Evolutionary conservation across 495 filamentous ascomycete genomes (phyloP).

Genomic region (Hypoxylon cercidicola): DNA sequence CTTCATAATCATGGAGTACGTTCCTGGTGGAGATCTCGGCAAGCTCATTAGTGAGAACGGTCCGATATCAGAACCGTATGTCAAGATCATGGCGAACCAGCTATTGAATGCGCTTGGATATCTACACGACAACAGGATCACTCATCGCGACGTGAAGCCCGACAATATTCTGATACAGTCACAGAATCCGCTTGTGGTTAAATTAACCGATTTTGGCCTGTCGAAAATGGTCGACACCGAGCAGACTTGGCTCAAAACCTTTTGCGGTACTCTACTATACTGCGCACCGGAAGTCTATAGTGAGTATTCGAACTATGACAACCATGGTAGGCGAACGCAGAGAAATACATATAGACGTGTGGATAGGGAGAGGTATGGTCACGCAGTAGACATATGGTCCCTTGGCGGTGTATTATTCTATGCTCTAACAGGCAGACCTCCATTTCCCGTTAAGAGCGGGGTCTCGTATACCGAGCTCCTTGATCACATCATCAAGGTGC

Average conservation of each 20-base stretch:
- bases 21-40: constrained; percentile 86
- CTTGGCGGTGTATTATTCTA: constrained; percentile 90
- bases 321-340: constrained; percentile 54
- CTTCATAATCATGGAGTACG: constrained; percentile 93
- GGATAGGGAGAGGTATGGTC: constrained; percentile 73
- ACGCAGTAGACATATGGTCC: constrained; percentile 95
- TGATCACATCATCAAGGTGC: constrained; percentile 81
- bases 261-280: constrained; percentile 95
- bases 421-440: constrained; percentile 76
- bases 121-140: constrained; percentile 85
- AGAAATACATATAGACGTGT: constrained; percentile 48
- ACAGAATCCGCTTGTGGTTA: constrained; percentile 78
- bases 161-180: constrained; percentile 92
- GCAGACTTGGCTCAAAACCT: constrained; percentile 92
- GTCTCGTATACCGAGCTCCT: constrained; percentile 71
- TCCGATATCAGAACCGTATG: constrained; percentile 72
- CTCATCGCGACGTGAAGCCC: constrained; percentile 96
- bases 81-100: constrained; percentile 76
- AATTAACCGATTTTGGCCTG: constrained; percentile 94
- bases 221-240: constrained; percentile 90
- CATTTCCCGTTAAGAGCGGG: constrained; percentile 74
- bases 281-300: constrained; percentile 97
- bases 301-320: constrained; percentile 73
- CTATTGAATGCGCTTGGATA: constrained; percentile 86
- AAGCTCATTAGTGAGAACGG: constrained; percentile 69